These are phyloP conservation scores for Articulospora tetracladia DNA, from an alignment of 495 filamentous ascomycete species.

Conservation along the genomic window DNA sequence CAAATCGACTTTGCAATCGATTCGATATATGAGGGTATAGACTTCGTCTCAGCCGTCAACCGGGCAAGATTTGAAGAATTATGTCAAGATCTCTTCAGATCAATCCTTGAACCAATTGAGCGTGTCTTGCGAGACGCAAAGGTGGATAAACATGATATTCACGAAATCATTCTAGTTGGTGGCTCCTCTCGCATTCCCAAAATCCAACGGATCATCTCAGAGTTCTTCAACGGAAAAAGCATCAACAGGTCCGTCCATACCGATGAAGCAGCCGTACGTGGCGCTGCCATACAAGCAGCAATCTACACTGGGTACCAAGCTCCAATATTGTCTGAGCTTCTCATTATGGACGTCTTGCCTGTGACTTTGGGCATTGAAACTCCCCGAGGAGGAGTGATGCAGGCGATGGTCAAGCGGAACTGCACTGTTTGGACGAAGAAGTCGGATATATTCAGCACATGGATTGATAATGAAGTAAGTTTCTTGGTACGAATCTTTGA, in stretches of 20 bases:
- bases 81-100: slow-evolving; percentile 93
- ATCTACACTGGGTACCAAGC: slow-evolving; percentile 96
- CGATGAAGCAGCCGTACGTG: slow-evolving; percentile 96
- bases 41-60: slow-evolving; percentile 96
- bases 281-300: slow-evolving; percentile 95
- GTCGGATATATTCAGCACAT: slow-evolving; percentile 97
- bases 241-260: slow-evolving; percentile 99
- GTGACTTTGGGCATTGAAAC: slow-evolving; percentile 97
- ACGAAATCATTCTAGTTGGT: slow-evolving; percentile 98
- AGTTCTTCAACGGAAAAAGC: slow-evolving; percentile 99
- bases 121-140: slow-evolving; percentile 93
- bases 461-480: slow-evolving; percentile 98
- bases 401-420: slow-evolving; percentile 95
- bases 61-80: slow-evolving; percentile 98
- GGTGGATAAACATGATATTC: slow-evolving; percentile 88
- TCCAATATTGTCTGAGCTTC: slow-evolving; percentile 90
- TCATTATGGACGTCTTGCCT: slow-evolving; percentile 94
- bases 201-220: slow-evolving; percentile 96
- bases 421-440: slow-evolving; percentile 99
- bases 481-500: slow-evolving; percentile 98
- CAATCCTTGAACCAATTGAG: slow-evolving; percentile 90
- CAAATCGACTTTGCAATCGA: slow-evolving; percentile 98
- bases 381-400: slow-evolving; percentile 99
- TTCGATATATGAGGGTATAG: slow-evolving; percentile 95
- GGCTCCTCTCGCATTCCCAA: slow-evolving; percentile 97